Conservation (phyloP, 2,329 filamentous ascomycete species). For the Periglandula ipomoeae region DNA sequence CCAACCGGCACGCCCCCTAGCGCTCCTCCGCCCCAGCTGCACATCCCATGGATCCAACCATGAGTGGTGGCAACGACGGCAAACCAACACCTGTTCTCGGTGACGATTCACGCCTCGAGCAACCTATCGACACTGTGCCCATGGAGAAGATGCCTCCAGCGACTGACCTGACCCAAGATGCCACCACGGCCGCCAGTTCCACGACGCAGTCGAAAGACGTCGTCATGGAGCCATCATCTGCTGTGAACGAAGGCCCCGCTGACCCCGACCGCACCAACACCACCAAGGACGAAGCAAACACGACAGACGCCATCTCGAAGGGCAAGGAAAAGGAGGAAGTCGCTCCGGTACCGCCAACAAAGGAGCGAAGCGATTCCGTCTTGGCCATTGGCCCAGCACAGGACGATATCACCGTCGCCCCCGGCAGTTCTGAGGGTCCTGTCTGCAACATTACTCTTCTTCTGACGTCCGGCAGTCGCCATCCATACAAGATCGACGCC, state of each 20-base stretch:
- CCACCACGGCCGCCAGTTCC: conserved; percentile 12
- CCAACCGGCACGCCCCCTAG: not conserved
- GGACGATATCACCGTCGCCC: conserved; percentile 29
- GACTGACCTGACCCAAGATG: conserved; percentile 8
- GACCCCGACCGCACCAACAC: conserved; percentile 11
- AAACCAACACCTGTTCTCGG: conserved; percentile 9
- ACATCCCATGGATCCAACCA: conserved; percentile 21
- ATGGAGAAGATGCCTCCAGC: conserved; percentile 25
- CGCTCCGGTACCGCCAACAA: conserved; percentile 18
- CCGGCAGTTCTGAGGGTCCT: conserved; percentile 23
- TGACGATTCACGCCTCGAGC: conserved; percentile 22
- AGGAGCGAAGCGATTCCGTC: conserved; percentile 24
- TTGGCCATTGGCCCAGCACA: conserved; percentile 36
- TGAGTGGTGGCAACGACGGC: conserved; percentile 20
- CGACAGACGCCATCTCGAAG: conserved; percentile 16
- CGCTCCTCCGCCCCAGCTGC: conserved; percentile 8
- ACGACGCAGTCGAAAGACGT: conserved; percentile 11
- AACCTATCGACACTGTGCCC: conserved; percentile 27
- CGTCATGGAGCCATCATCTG: conserved; percentile 11
- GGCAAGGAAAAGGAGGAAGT: conserved; percentile 25
- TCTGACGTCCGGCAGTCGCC: conserved; percentile 69
- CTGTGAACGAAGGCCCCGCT: conserved; percentile 8
- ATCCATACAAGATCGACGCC: conserved; percentile 84
- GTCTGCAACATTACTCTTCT: conserved; percentile 72
- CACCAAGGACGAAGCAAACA: conserved; percentile 13